Evolutionary conservation across 2,329 filamentous ascomycete species (phyloP), one percentile per base, ranked within the genome.

Genomic region (Stachybotrys echinatus): DNA sequence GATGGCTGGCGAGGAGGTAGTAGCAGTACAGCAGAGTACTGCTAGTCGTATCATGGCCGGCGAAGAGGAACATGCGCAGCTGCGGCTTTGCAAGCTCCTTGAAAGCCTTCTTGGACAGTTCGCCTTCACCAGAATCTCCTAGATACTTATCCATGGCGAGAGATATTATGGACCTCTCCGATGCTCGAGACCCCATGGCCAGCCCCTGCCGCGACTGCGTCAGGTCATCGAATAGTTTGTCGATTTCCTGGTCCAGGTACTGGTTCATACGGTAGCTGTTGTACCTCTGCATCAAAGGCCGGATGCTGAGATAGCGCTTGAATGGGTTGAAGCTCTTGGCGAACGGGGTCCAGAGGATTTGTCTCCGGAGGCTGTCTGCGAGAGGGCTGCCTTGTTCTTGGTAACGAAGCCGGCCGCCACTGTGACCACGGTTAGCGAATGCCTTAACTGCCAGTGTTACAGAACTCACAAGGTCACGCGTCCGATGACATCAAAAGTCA

Each of bases 251-350:
- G 18, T 45, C 42, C 7, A 45, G 42, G 17, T 45, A 45, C 22
- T 23, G 42, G 19, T 45, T 45, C 42, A 45, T 45, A 7, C 42
- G 42, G 22, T 45, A 45, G 42, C 42, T 45, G 42, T 45, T 45
- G 42, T 45, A 45, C 22, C n/a, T 45, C 22, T 45, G 42, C 7
- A 45, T 23, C 19, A 45, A 17, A 4, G 42, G 42, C 22, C 42
- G 20, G 22, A 45, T 23, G 6, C 18, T 45, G 20, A 45, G 19
- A 10, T 27, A 45, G 20, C 42, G 42, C 21, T 45, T 45, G 8
- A 45, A 27, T 7, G 42, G 42, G 18, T 45, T 45, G 21, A 45
- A n/a, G 21, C 42, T 45, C 27, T 45, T 27, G 6, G 22, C 42
- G 22, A 45, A 45, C 7, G 42, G 42, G 10, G 20, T 23, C 42